Evolutionary conservation across 768 basidiomycete species (phyloP).

Genomic region (Hypholoma fasciculare): DNA sequence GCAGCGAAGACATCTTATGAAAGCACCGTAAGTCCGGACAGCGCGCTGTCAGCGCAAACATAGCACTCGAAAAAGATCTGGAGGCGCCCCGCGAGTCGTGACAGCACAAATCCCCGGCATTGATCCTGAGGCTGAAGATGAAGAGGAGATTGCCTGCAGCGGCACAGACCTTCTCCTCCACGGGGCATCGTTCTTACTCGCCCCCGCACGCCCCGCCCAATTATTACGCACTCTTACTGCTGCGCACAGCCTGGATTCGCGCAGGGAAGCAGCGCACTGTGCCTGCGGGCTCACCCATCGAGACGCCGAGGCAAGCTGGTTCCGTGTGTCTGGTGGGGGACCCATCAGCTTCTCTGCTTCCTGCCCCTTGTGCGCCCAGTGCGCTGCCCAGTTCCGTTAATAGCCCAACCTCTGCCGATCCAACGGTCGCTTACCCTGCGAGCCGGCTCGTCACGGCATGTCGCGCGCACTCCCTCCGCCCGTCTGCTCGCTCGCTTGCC

Average conservation of each 20-base stretch:
- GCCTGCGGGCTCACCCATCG: conserved; percentile 9
- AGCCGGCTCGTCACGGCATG: conserved; percentile 17
- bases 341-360: conserved; percentile 25
- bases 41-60: neutral
- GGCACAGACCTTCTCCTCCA: neutral
- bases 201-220: neutral
- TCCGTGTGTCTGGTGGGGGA: conserved; percentile 13
- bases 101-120: conserved; percentile 20
- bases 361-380: conserved; percentile 13
- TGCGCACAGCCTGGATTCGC: too few relatives aligned
- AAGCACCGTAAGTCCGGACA: conserved; percentile 5
- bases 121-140: conserved; percentile 10
- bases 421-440: conserved; percentile 9
- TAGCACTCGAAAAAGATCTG: conserved; percentile 1
- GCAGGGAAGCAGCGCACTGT: neutral
- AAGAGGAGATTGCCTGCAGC: neutral
- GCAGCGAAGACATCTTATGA: too few relatives aligned
- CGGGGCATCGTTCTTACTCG: neutral
- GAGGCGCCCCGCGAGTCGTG: neutral
- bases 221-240: too few relatives aligned
- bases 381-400: conserved; percentile 14
- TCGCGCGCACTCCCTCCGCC: conserved; percentile 12
- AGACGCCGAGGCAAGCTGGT: conserved; percentile 13
- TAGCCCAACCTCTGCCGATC: conserved; percentile 18
- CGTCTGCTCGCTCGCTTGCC: too few relatives aligned